A percentile compares a stretch with the other conserved stretches of the same genome.
Conservation (phyloP, 495 filamentous ascomycete species). For the Neurospora sublineolata region DNA sequence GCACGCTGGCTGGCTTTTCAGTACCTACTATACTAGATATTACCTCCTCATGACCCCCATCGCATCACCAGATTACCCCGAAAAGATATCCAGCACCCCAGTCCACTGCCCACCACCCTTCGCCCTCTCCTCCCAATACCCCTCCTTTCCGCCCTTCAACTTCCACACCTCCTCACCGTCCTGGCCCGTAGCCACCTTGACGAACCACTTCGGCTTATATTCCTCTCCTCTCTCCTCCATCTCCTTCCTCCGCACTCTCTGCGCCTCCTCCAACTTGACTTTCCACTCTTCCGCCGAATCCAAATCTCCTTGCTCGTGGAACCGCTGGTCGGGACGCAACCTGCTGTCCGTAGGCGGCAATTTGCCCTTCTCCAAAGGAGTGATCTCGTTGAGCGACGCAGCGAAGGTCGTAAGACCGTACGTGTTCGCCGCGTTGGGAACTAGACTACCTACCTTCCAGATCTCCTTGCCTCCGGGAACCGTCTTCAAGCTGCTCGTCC, state of each 20-base stretch:
- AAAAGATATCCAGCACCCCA: conserved; percentile 61
- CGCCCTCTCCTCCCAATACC: conserved; percentile 82
- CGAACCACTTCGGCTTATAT: conserved; percentile 76
- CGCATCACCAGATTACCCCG: conserved; percentile 1
- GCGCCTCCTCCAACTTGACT: conserved; percentile 69
- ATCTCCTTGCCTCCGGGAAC: conserved; percentile 54
- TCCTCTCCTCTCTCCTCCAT: conserved; percentile 61
- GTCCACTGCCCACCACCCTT: conserved; percentile 49
- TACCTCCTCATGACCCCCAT: background rate
- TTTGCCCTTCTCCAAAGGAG: conserved; percentile 56
- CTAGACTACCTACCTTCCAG: conserved; percentile 67
- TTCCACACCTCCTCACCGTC: conserved; percentile 69
- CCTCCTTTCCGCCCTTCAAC: conserved; percentile 66
- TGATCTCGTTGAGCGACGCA: conserved; percentile 78
- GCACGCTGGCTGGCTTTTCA: background rate
- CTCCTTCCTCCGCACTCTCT: conserved; percentile 61
- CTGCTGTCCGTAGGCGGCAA: conserved; percentile 73
- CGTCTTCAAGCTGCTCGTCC: conserved; percentile 61
- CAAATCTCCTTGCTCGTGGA: conserved; percentile 68
- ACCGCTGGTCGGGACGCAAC: conserved; percentile 84
- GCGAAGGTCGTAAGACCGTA: conserved; percentile 88
- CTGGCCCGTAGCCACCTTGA: conserved; percentile 40
- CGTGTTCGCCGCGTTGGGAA: conserved; percentile 58
- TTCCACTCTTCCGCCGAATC: conserved; percentile 81
- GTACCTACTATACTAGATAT: background rate